phyloP scores from a whole-genome alignment of 805 yeast species.

The Candida michaelii region DNA sequence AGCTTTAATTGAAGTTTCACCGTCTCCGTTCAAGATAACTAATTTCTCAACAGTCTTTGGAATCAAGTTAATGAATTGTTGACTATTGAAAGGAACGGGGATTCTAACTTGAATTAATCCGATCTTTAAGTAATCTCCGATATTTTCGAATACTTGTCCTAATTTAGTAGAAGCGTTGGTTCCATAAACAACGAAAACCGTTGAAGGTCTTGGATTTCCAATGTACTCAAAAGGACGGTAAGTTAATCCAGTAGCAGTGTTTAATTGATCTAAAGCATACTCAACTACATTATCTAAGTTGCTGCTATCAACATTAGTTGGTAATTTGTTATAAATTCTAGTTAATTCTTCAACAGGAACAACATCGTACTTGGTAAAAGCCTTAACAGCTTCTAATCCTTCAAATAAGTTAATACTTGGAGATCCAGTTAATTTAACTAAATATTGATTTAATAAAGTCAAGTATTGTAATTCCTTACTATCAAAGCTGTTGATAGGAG shows the following conservation, averaged over 20 bases:
- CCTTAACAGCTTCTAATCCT: conserved; percentile 65
- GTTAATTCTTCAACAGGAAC: conserved; percentile 46
- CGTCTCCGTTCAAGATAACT: conserved; percentile 51
- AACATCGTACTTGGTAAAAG: conserved; percentile 46
- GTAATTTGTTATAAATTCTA: conserved; percentile 37
- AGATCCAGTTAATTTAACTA: conserved; percentile 48
- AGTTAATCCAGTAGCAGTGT: conserved; percentile 51
- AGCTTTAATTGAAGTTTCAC: conserved; percentile 52
- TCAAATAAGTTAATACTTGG: conserved; percentile 78
- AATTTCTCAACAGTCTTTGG: conserved; percentile 60
- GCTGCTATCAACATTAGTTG: conserved; percentile 21
- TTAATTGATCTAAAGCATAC: conserved; percentile 50
- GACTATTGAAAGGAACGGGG: conserved; percentile 75
- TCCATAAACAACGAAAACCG: conserved; percentile 83
- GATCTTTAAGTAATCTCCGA: conserved; percentile 37
- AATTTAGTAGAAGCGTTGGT: conserved; percentile 62
- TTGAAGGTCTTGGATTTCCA: conserved; percentile 62
- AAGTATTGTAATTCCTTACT: conserved; percentile 64
- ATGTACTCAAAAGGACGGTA: conserved; percentile 67
- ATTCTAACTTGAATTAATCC: conserved; percentile 74
- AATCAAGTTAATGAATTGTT: conserved; percentile 55
- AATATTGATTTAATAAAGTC: conserved; percentile 60
- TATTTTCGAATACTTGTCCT: conserved; percentile 39
- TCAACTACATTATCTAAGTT: conserved; percentile 37
- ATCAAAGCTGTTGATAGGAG: conserved; percentile 54